phyloP scores from a whole-genome alignment of 257 asterid species.

The Salvia rosmarinus region DNA sequence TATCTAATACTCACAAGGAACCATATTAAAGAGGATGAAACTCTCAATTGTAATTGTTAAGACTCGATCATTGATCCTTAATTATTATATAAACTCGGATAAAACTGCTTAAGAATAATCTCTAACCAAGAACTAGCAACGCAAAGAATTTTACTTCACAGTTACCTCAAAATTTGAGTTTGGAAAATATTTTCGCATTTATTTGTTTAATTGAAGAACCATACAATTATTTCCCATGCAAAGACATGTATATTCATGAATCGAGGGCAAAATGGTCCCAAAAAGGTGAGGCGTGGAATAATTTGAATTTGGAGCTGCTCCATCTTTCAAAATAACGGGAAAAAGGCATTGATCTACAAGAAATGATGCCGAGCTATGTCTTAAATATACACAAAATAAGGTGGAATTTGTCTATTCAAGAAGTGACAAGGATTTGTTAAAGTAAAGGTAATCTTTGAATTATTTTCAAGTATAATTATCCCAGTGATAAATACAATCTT shows the following conservation, averaged over 20 bases:
- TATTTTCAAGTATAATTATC: no score
- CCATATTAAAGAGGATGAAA: no score
- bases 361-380: background rate
- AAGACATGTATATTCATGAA: slow-evolving; percentile 5
- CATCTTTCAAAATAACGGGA: background rate
- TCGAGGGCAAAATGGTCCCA: slow-evolving; percentile 30
- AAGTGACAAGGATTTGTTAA: background rate
- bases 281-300: slow-evolving; percentile 19
- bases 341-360: background rate
- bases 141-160: background rate
- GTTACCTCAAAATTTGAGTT: slow-evolving; percentile 25
- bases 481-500: no score
- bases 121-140: no score
- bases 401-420: background rate
- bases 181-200: slow-evolving; percentile 2
- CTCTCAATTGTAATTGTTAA: no score
- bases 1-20: no score
- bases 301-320: slow-evolving; percentile 16
- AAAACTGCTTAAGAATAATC: no score
- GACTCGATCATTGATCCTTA: no score
- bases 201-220: background rate
- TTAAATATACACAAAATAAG: background rate
- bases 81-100: no score
- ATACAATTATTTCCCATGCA: slow-evolving; percentile 26
- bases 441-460: no score